A percentile compares a stretch with the other conserved stretches of the same genome.
These are phyloP conservation scores for Rhynchosporium secalis DNA, from an alignment of 2,329 filamentous ascomycete genomes.

Conservation along the genomic window DNA sequence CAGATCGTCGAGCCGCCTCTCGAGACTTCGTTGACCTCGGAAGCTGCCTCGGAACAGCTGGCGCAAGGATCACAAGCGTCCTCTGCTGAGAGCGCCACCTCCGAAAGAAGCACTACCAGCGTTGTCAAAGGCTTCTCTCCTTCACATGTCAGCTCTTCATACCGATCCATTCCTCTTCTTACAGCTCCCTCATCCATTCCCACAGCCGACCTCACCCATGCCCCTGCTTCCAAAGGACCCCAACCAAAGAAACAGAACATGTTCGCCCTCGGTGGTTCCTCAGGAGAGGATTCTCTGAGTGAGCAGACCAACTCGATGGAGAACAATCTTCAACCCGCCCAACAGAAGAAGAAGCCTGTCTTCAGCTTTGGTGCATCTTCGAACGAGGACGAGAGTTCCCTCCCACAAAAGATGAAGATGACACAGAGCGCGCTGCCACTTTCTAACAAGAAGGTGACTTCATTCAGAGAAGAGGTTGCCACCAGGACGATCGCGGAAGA, in stretches of 20 bases:
- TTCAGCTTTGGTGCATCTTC: constrained; percentile 80
- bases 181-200: constrained; percentile 44
- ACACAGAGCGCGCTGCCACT: constrained; percentile 52
- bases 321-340: constrained; percentile 27
- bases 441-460: constrained; percentile 69
- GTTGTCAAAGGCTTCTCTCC: constrained; percentile 87
- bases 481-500: constrained; percentile 64
- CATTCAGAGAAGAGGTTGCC: constrained; percentile 75
- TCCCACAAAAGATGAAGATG: constrained; percentile 49
- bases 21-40: constrained; percentile 34
- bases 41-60: constrained; percentile 35
- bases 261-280: constrained; percentile 49
- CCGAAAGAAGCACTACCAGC: constrained; percentile 51
- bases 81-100: constrained; percentile 39
- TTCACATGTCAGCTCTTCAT: constrained; percentile 68
- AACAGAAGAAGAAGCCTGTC: constrained; percentile 57
- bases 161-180: constrained; percentile 49
- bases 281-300: constrained; percentile 41
- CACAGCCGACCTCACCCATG: constrained; percentile 52
- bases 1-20: constrained; percentile 54
- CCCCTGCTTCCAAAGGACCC: constrained; percentile 52
- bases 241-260: constrained; percentile 62
- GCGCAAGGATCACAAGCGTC: constrained; percentile 41
- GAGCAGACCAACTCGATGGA: constrained; percentile 37
- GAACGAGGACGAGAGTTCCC: constrained; percentile 79